Evolutionary conservation across 129 eudicot genomes (phyloP).

Genomic region (Flaveria brownii): DNA sequence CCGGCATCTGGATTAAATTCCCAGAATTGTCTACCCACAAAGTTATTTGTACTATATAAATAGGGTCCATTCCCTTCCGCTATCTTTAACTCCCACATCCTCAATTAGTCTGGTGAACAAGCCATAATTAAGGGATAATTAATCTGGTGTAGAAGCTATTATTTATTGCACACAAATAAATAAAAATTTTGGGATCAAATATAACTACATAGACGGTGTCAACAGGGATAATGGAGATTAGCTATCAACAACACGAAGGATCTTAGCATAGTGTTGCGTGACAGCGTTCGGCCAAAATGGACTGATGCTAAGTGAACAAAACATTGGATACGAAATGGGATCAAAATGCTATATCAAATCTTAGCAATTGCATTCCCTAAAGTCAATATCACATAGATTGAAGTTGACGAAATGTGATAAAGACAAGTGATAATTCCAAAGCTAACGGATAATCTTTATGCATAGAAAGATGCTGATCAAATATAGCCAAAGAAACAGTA

Average conservation of each 20-base stretch:
- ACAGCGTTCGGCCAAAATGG: slow-evolving; percentile 7
- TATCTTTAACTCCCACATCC: slow-evolving; percentile 74
- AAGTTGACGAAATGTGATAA: too few relatives aligned
- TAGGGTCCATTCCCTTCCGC: slow-evolving; percentile 56
- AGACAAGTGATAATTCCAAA: too few relatives aligned
- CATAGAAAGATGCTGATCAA: too few relatives aligned
- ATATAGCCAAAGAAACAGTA: too few relatives aligned
- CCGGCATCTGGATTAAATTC: slow-evolving; percentile 60
- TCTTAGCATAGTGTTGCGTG: background rate
- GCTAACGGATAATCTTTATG: too few relatives aligned
- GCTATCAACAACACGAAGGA: background rate
- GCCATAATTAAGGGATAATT: too few relatives aligned
- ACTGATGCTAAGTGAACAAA: background rate
- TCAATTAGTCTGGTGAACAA: background rate
- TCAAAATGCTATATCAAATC: background rate
- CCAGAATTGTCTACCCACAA: slow-evolving; percentile 75
- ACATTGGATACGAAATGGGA: background rate
- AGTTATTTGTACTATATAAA: slow-evolving; percentile 72
- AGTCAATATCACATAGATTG: too few relatives aligned
- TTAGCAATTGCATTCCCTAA: background rate
- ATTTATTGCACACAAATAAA: background rate
- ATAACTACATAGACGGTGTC: background rate
- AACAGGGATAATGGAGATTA: background rate
- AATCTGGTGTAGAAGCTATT: background rate
- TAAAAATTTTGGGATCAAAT: background rate